Evolutionary conservation across 208 protist species (phyloP).

Genomic region (Wallacemonas collosoma): DNA sequence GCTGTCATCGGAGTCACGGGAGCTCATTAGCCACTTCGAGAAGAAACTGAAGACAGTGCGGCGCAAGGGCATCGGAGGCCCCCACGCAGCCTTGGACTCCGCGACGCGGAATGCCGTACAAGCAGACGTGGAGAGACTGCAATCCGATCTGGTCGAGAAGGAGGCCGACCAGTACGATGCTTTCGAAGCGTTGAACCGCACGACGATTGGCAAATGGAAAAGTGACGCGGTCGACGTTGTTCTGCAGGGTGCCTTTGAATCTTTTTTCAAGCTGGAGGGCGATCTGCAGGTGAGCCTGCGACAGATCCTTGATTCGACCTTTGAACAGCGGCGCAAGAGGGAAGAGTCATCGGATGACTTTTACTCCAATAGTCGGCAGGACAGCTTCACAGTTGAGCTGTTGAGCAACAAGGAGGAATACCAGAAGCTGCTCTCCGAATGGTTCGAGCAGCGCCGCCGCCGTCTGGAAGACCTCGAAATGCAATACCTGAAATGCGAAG

Average conservation of each 20-base stretch:
- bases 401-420: slow-evolving; percentile 84
- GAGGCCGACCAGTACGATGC: slow-evolving; percentile 79
- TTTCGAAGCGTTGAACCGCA: slow-evolving; percentile 64
- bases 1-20: slow-evolving; percentile 40
- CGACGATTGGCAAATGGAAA: slow-evolving; percentile 78
- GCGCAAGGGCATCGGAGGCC: slow-evolving; percentile 28
- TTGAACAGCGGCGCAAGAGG: slow-evolving; percentile 63
- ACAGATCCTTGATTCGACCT: slow-evolving; percentile 72
- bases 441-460: slow-evolving; percentile 78
- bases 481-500: slow-evolving; percentile 68
- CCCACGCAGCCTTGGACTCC: neutral
- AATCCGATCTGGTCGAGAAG: slow-evolving; percentile 64
- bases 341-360: slow-evolving; percentile 45
- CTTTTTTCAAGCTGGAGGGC: slow-evolving; percentile 69
- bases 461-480: slow-evolving; percentile 80
- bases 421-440: slow-evolving; percentile 74
- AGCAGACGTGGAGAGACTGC: slow-evolving; percentile 39
- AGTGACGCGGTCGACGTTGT: slow-evolving; percentile 73
- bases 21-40: slow-evolving; percentile 70
- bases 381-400: slow-evolving; percentile 48
- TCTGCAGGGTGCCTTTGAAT: slow-evolving; percentile 75
- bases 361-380: slow-evolving; percentile 30
- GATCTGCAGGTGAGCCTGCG: slow-evolving; percentile 75
- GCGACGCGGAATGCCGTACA: slow-evolving; percentile 32
- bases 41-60: slow-evolving; percentile 52